Conservation (phyloP, 768 basidiomycete genomes). For the Chalciporus piperatus region DNA sequence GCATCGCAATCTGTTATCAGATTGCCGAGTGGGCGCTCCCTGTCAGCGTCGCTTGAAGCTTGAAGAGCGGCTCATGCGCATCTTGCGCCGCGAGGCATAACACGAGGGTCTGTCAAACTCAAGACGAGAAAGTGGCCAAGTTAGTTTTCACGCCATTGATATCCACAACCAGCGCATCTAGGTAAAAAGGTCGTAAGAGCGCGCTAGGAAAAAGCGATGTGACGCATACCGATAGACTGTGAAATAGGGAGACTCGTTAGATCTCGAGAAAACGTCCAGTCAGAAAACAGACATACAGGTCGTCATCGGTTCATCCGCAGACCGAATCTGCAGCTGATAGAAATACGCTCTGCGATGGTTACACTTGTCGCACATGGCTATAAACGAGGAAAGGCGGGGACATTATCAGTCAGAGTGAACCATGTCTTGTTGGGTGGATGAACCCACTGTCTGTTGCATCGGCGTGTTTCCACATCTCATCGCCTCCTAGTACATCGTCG, state of each 20-base stretch:
- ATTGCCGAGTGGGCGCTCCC: neutral
- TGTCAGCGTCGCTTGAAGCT: neutral
- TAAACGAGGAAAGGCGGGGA: neutral
- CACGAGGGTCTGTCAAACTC: neutral
- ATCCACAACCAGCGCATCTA: slow-evolving; percentile 61
- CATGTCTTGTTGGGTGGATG: neutral
- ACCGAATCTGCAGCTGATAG: slow-evolving; percentile 94
- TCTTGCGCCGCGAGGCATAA: neutral
- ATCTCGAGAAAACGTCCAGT: neutral
- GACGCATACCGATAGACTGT: slow-evolving; percentile 65
- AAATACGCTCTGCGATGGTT: slow-evolving; percentile 86
- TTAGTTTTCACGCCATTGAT: slow-evolving; percentile 71
- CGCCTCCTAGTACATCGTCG: slow-evolving; percentile 94
- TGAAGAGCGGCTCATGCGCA: neutral
- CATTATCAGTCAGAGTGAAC: neutral
- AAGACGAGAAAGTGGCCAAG: neutral
- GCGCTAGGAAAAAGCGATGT: neutral
- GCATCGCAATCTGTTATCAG: neutral
- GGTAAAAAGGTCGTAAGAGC: slow-evolving; percentile 1
- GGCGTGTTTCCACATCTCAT: slow-evolving; percentile 91
- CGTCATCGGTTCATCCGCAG: slow-evolving; percentile 91
- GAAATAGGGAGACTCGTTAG: slow-evolving; percentile 2
- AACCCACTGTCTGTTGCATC: slow-evolving; percentile 75
- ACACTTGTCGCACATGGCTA: slow-evolving; percentile 72
- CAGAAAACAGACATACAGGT: slow-evolving; percentile 19